A percentile compares a stretch with the other conserved stretches of the same genome.
Conservation (phyloP, 495 filamentous ascomycete species). For the Penicillium ochrochloron region DNA sequence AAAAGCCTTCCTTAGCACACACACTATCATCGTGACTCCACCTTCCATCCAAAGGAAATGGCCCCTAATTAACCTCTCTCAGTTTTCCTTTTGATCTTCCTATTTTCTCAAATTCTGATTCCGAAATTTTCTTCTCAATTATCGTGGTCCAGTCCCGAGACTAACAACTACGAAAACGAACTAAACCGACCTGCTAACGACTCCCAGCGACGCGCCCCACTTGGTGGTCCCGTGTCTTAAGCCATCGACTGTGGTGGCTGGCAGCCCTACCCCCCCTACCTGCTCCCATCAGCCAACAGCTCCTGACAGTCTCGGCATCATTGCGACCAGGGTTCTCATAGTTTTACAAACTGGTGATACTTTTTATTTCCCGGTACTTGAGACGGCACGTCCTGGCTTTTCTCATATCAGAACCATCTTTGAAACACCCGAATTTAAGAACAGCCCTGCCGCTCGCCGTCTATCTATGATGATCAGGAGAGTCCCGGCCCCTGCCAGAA, state of each 20-base stretch:
- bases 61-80: constrained; percentile 31
- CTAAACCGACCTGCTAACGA: not conserved
- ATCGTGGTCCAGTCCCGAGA: constrained; percentile 14
- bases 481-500: constrained; percentile 22
- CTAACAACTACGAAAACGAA: constrained; percentile 11
- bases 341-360: not conserved
- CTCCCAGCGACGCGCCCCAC: constrained; percentile 21
- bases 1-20: not conserved
- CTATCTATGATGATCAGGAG: constrained; percentile 15
- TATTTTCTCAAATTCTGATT: not conserved
- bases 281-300: constrained; percentile 8
- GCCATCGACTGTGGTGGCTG: constrained; percentile 23
- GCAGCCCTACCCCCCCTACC: constrained; percentile 18
- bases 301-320: constrained; percentile 6
- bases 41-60: constrained; percentile 10
- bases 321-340: not conserved
- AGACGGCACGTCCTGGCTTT: not conserved
- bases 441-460: not conserved
- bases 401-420: constrained; percentile 1
- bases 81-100: constrained; percentile 11
- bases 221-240: constrained; percentile 32
- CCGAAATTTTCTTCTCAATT: constrained; percentile 7
- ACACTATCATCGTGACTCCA: not conserved
- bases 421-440: constrained; percentile 10
- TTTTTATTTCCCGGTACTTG: not conserved